A percentile compares a stretch with the other conserved stretches of the same genome.
phyloP scores from a whole-genome alignment of 2,329 filamentous ascomycete species.

The Penicillium sp. region DNA sequence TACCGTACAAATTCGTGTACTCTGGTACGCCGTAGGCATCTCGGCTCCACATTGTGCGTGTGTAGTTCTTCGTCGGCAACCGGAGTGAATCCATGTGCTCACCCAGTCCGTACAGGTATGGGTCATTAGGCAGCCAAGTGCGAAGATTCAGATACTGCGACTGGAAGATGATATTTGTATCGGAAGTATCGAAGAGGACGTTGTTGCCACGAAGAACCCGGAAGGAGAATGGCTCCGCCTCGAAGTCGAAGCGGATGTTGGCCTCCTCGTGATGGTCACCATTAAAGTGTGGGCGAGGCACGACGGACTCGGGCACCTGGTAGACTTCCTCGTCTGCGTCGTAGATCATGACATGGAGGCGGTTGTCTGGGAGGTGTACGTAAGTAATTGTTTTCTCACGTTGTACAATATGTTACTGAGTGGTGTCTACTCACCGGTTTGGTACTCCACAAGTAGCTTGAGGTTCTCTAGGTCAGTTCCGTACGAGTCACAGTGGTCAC shows the following conservation, averaged over 20 bases:
- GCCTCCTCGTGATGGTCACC: constrained; percentile 51
- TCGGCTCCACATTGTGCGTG: constrained; percentile 70
- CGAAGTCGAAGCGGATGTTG: constrained; percentile 54
- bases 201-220: constrained; percentile 52
- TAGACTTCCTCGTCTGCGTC: constrained; percentile 73
- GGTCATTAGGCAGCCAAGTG: constrained; percentile 69
- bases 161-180: constrained; percentile 71
- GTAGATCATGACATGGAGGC: constrained; percentile 76
- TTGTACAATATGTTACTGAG: too few species aligned
- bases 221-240: constrained; percentile 69
- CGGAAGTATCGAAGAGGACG: constrained; percentile 70
- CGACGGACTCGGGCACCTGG: constrained; percentile 71
- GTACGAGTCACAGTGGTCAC: constrained; percentile 65
- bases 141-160: constrained; percentile 75
- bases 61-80: constrained; percentile 70
- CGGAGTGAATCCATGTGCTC: constrained; percentile 75
- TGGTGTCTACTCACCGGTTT: constrained; percentile 55
- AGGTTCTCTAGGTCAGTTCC: constrained; percentile 62
- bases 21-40: constrained; percentile 67
- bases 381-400: not conserved
- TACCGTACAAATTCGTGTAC: constrained; percentile 71
- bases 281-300: constrained; percentile 61
- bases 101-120: constrained; percentile 77
- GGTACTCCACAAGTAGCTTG: constrained; percentile 64
- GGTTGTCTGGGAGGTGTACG: constrained; percentile 54